Evolutionary conservation across 1,284 basidiomycete genomes (phyloP), one percentile per base, ranked within the genome.

Genomic region (Dichomitus squalens): DNA sequence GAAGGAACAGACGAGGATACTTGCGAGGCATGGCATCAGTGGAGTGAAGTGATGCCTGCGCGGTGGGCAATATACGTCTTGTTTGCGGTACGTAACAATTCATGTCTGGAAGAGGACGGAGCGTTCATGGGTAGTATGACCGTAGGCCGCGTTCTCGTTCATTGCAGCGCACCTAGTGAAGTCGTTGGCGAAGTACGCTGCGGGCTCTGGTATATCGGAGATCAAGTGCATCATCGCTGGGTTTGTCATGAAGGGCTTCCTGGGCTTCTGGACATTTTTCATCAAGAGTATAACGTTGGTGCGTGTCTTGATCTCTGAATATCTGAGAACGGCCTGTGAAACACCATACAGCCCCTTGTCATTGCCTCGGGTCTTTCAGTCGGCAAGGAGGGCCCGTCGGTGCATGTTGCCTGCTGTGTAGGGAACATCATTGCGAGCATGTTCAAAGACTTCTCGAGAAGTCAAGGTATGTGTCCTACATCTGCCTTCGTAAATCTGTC

Each of bases 141-240:
- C 4, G 18, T 54, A 96, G 95, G 81, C 81, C 6, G 63, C 80
- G 2, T 95, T 97, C 68, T 86, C 93, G 0, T 94, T 91, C 68
- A 79, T 88, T 5, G 91, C 95, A 4, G 91, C 95, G 0, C 93
- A 93, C 69, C 82, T 99, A 2, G 97, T 99, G 53, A 85, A 86
- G 49, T 85, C 86, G 4, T 87, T 97, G 67, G 95, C 96, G 2
- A 95, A 90, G 52, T 97, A 97, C 72, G 95, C 97, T 8, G 97
- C 97, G 7, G 96, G 97, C 4, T 98, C 95, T 59, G 97, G 97
- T 53, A 99, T 99, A 58, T 95, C 95, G 23, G 97, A 99, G 75
- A 98, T 99, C 76, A 99, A 99, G 71, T 98, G 96, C 73, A 98
- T 99, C 66, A 78, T 99, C 20, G 93, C 93, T 5, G 97, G 97